Evolutionary conservation across 78 protist genomes (phyloP), one percentile per base, ranked within the genome.

Genomic region (Chrysochromulina parva): DNA sequence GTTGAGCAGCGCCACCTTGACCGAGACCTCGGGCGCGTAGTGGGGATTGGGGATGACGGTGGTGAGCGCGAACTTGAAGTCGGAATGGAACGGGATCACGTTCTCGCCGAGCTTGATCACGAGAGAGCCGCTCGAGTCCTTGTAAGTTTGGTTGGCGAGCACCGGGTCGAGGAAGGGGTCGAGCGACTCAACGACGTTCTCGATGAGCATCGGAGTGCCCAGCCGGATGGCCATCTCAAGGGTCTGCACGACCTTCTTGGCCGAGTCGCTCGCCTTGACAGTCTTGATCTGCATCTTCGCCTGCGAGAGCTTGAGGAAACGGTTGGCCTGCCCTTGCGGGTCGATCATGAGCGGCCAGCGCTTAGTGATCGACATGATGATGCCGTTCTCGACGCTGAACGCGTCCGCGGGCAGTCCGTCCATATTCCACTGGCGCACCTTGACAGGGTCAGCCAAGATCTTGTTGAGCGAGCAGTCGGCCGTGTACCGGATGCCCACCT

Each of bases 31-130:
- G 19, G 99, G 98, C 53, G 93, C 71, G 90, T 94, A 95, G 92
- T 89, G 91, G 57, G 99, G 99, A 82, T 96, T 96, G 52, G 96
- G 96, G 52, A 96, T 96, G 91, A 95, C 96, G 53, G 99, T 94
- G 57, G 98, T 96, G 58, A 97, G 90, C 95, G 88, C 94, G 47
- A 97, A 57, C 86, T 60, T 14, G 96, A 97, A 97, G 69, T 88
- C 87, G 59, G 16, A 53, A 94, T 95, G 78, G 94, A 92, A 97
- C 57, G 95, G 96, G 55, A 97, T 92, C 50, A 73, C 85, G 24
- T 53, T n/a, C 54, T 96, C 99, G 50, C 99, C 99, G 10, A 97
- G 73, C 73, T 95, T 95, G 90, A 96, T 93, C 69, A 90, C 57
- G 47, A 26, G 65, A 17, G 85, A 47, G 38, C 94, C 92, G 20